Conservation (phyloP, 768 basidiomycete species). For the Albatrellus ellisii region DNA sequence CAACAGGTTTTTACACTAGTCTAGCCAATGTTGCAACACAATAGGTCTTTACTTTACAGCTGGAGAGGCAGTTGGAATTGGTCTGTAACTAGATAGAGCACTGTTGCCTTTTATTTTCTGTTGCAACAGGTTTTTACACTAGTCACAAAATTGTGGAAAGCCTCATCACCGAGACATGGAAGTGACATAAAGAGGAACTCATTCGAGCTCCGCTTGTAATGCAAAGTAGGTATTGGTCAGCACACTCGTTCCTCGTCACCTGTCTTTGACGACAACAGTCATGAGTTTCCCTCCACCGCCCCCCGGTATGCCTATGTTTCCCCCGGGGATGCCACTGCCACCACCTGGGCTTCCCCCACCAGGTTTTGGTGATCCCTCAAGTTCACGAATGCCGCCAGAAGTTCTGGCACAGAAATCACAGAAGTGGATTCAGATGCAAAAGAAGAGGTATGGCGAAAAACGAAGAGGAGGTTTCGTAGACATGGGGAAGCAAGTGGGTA, state of each 20-base stretch:
- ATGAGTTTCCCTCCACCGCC: slow-evolving; percentile 21
- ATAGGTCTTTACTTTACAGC: too few species aligned
- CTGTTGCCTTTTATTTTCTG: too few species aligned
- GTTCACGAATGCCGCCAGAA: slow-evolving; percentile 41
- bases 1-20: too few species aligned
- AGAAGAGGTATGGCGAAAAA: slow-evolving; percentile 85
- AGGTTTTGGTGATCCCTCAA: slow-evolving; percentile 20
- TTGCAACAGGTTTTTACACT: too few species aligned
- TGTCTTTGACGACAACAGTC: slow-evolving; percentile 8
- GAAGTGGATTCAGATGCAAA: slow-evolving; percentile 95
- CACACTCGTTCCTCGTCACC: slow-evolving; percentile 1
- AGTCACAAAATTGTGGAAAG: too few species aligned
- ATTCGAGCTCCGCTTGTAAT: not conserved
- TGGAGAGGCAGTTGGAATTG: too few species aligned
- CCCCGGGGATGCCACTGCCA: slow-evolving; percentile 19
- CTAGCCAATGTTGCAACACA: too few species aligned
- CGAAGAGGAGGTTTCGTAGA: slow-evolving; percentile 81
- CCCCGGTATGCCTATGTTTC: slow-evolving; percentile 20
- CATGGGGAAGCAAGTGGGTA: slow-evolving; percentile 80
- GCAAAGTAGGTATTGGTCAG: not conserved
- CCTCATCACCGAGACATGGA: too few species aligned
- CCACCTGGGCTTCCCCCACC: slow-evolving; percentile 19
- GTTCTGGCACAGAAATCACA: slow-evolving; percentile 83
- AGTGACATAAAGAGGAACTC: too few species aligned
- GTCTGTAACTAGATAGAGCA: too few species aligned